Base-by-base conservation (phyloP, 805 yeast genomes). In the Hyphopichia homilentoma region DNA sequence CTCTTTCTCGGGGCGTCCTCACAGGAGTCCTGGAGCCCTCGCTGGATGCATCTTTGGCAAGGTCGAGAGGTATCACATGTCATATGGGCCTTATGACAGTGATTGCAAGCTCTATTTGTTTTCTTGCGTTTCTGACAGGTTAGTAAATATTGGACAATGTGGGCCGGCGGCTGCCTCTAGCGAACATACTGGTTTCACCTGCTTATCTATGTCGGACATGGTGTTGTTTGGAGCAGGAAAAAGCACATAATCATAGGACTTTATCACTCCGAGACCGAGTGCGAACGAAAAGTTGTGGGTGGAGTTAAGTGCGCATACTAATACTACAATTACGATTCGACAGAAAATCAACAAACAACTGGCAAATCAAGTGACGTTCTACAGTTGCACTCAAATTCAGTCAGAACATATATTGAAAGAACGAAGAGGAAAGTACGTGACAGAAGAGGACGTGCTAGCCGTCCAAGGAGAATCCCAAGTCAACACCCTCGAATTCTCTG, bases 11-110 rank as follows among this genome's bases (percentile, higher is more conserved):
- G 93, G 4, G 96, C 96, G 61, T 93, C 97, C 20, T 75, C 76
- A 60, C 97, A 90, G 0, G 84, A 68, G 11, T 64, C 73, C 2
- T 70, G 73, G 11, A 87, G 59, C 0, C 89, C 90, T 48, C 87
- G 69, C 18, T 67, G 68, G 3, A 82, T 54, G 56, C 98, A 90
- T 30, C 96, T 58, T 34, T 72, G 70, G 49, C 98, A 90, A 0
- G 95, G 95, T 23, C 95, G 75, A 52, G 63, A 73, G 35, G 79
- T 75, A 46, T 89, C 96, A 57, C 98, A 90, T 0, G 97, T 85
- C 69, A 89, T 77, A 55, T 90, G 98, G 2, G 95, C 84, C 47
- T 79, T 76, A 39, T 89, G 88, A 52, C 98, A 90, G 59, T 89
- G 93, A 25, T 77, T 75, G 47, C 98, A 90, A 4, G 98, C 97